Conservation (phyloP, 148 eudicot genomes). For the Vaccinium macrocarpon region DNA sequence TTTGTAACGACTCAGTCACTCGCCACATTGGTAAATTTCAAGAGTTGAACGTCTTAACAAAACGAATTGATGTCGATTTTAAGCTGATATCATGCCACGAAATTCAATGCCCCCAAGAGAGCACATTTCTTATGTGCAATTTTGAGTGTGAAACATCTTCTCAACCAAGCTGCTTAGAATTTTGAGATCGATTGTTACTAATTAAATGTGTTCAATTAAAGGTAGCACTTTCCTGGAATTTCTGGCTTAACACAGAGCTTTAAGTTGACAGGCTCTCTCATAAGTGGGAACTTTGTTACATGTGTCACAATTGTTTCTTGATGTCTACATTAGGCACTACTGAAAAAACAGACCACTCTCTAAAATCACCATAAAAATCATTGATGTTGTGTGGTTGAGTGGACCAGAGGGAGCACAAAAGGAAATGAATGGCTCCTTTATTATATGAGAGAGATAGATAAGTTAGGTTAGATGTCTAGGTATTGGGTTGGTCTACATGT, state of each 20-base stretch:
- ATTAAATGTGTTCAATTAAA: background rate
- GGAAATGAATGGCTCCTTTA: background rate
- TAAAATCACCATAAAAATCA: background rate
- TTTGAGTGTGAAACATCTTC: background rate
- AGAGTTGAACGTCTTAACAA: background rate
- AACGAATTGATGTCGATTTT: background rate
- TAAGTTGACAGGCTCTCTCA: background rate
- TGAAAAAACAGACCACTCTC: slow-evolving; percentile 21
- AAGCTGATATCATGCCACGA: background rate
- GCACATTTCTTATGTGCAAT: background rate
- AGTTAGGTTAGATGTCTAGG: slow-evolving; percentile 1
- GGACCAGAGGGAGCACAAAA: slow-evolving; percentile 22
- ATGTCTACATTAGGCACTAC: slow-evolving; percentile 30
- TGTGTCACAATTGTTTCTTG: slow-evolving; percentile 18
- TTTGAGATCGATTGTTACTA: background rate
- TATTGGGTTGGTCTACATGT: slow-evolving; percentile 4
- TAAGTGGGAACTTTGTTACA: background rate
- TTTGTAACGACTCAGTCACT: background rate
- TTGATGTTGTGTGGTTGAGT: slow-evolving; percentile 31
- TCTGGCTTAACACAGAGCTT: background rate
- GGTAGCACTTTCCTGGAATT: background rate
- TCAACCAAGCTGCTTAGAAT: background rate
- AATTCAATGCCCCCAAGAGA: background rate
- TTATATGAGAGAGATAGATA: slow-evolving; percentile 17
- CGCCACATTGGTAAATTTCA: background rate